Conservation (phyloP, 2,329 filamentous ascomycete species). For the Thermoascus crustaceus region DNA sequence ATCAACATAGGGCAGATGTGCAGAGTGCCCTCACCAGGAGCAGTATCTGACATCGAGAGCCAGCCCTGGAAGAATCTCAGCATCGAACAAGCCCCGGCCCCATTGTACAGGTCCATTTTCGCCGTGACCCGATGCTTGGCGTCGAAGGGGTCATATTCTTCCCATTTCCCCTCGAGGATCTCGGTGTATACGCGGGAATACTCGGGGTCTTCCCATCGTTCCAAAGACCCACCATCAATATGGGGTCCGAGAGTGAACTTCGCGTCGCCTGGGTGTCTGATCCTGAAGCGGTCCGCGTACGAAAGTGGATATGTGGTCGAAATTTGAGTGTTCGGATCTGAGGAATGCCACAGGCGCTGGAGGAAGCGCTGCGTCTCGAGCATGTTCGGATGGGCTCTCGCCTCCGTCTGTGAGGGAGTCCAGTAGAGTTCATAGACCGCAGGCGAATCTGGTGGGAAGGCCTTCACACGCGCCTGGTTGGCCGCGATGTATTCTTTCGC, state of each 20-base stretch:
- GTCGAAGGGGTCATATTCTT: constrained; percentile 76
- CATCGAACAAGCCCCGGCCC: constrained; percentile 72
- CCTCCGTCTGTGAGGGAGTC: constrained; percentile 55
- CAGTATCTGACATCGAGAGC: constrained; percentile 66
- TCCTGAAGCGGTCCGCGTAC: constrained; percentile 65
- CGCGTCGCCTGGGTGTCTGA: constrained; percentile 62
- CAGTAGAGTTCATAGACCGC: constrained; percentile 60
- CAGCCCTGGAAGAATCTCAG: constrained; percentile 89
- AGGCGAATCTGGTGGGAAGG: constrained; percentile 58
- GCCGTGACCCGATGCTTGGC: constrained; percentile 59
- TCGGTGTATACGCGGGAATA: constrained; percentile 66
- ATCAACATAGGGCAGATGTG: constrained; percentile 71
- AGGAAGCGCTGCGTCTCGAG: constrained; percentile 54
- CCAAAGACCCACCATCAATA: constrained; percentile 64
- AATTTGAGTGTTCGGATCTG: constrained; percentile 38
- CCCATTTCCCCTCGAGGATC: constrained; percentile 69
- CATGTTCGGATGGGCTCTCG: constrained; percentile 58
- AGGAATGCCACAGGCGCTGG: constrained; percentile 56
- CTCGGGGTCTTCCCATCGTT: constrained; percentile 64
- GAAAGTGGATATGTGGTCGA: constrained; percentile 53
- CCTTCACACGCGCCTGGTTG: constrained; percentile 48
- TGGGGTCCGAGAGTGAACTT: constrained; percentile 66
- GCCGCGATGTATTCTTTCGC: constrained; percentile 56
- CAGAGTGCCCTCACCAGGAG: constrained; percentile 68
- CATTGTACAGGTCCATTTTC: constrained; percentile 67